phyloP scores from a whole-genome alignment of 2,329 filamentous ascomycete species.

The Xylariaceae sp. region DNA sequence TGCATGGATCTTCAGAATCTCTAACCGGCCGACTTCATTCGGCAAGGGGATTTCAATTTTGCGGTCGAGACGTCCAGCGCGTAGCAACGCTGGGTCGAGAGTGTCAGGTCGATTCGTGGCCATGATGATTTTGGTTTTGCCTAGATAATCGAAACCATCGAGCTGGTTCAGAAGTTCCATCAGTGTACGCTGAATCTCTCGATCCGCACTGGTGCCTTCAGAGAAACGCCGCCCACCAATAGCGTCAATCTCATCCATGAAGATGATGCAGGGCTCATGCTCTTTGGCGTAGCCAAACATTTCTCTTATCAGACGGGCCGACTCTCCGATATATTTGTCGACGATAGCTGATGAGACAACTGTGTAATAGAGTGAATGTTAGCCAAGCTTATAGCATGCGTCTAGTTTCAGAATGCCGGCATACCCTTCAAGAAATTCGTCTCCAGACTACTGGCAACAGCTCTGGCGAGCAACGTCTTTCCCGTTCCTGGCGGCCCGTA shows the following conservation, averaged over 20 bases:
- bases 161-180: slow-evolving; percentile 99
- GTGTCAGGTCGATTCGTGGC: slow-evolving; percentile 97
- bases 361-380: slow-evolving; percentile 31
- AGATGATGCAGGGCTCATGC: slow-evolving; percentile 99
- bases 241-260: slow-evolving; percentile 99
- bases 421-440: slow-evolving; percentile 97
- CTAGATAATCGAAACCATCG: slow-evolving; percentile 97
- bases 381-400: slow-evolving; percentile 5
- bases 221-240: slow-evolving; percentile 96
- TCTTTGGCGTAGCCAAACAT: slow-evolving; percentile 99
- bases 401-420: slow-evolving; percentile 12
- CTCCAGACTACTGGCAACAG: slow-evolving; percentile 92
- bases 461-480: slow-evolving; percentile 90
- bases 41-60: slow-evolving; percentile 98
- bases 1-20: slow-evolving; percentile 97
- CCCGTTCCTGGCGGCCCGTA: slow-evolving; percentile 96
- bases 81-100: slow-evolving; percentile 84
- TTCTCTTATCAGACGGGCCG: slow-evolving; percentile 91
- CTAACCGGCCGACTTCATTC: slow-evolving; percentile 91
- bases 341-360: slow-evolving; percentile 98
- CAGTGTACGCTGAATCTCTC: slow-evolving; percentile 95
- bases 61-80: slow-evolving; percentile 88
- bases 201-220: slow-evolving; percentile 93
- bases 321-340: slow-evolving; percentile 99
- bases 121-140: slow-evolving; percentile 99